A percentile compares a stretch with the other conserved stretches of the same genome.
Evolutionary conservation across 257 asterid genomes (phyloP).

Genomic region (Primulina eburnea): DNA sequence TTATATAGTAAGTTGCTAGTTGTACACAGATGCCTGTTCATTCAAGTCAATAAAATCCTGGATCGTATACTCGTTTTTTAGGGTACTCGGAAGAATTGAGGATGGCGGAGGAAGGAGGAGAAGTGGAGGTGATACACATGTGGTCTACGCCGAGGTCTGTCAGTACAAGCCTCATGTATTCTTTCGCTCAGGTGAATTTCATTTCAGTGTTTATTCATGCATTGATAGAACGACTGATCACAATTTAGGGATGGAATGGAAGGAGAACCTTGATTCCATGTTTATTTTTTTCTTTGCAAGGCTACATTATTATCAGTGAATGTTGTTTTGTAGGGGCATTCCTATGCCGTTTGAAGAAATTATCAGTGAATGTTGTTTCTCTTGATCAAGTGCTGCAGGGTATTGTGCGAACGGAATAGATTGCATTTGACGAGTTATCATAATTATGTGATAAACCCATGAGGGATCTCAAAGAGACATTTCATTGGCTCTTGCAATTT

Average conservation of each 20-base stretch:
- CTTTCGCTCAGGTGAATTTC: conserved; percentile 42
- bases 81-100: not conserved
- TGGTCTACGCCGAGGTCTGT: conserved; percentile 49
- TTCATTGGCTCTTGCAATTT: too few species aligned
- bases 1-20: too few species aligned
- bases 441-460: too few species aligned
- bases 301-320: not conserved
- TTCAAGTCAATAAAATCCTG: not conserved
- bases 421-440: not conserved
- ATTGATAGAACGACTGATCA: too few species aligned
- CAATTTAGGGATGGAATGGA: too few species aligned
- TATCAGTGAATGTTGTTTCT: not conserved
- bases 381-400: too few species aligned
- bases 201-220: not conserved
- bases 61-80: not conserved
- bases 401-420: not conserved
- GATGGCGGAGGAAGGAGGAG: conserved; percentile 29
- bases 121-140: conserved; percentile 39
- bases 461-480: too few species aligned
- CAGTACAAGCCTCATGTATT: conserved; percentile 50
- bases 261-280: too few species aligned
- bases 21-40: too few species aligned
- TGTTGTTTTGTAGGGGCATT: not conserved
- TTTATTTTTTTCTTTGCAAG: not conserved
- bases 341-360: not conserved